Conservation (phyloP, 1,139 yeast genomes). For the Taiozyma onychis region DNA sequence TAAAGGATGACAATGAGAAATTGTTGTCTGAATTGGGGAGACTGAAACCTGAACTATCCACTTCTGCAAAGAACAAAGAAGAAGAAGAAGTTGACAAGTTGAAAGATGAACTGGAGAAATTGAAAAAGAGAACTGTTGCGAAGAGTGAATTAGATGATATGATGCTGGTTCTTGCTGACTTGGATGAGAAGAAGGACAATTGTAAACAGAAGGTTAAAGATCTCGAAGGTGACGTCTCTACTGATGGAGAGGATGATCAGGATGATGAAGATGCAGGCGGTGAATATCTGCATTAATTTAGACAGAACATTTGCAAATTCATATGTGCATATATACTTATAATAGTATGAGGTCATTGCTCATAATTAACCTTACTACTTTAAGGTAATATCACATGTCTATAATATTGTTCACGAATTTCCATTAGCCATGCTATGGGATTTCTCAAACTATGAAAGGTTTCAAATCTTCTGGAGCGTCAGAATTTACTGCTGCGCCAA, state of each 20-base stretch:
- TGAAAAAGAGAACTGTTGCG: constrained; percentile 35
- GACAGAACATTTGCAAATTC: background rate
- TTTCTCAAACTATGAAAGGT: too few species aligned
- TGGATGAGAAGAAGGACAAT: constrained; percentile 60
- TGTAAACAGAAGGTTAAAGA: constrained; percentile 49
- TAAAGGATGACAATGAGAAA: background rate
- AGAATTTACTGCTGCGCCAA: too few species aligned
- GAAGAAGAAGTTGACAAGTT: constrained; percentile 3
- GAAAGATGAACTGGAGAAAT: constrained; percentile 6
- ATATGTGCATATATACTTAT: too few species aligned
- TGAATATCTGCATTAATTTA: background rate
- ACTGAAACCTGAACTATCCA: background rate
- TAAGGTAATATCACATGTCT: too few species aligned
- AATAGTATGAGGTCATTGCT: too few species aligned
- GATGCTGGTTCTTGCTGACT: constrained; percentile 65
- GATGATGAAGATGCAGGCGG: too few species aligned
- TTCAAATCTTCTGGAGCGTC: too few species aligned
- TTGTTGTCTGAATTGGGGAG: background rate
- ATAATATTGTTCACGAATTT: too few species aligned
- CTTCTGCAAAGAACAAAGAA: background rate
- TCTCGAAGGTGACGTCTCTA: constrained; percentile 46
- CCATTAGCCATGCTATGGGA: too few species aligned
- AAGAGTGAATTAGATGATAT: constrained; percentile 69
- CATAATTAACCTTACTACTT: too few species aligned
- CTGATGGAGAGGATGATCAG: constrained; percentile 36